Evolutionary conservation across 257 asterid species (phyloP).

Genomic region (Cinchona pubescens): DNA sequence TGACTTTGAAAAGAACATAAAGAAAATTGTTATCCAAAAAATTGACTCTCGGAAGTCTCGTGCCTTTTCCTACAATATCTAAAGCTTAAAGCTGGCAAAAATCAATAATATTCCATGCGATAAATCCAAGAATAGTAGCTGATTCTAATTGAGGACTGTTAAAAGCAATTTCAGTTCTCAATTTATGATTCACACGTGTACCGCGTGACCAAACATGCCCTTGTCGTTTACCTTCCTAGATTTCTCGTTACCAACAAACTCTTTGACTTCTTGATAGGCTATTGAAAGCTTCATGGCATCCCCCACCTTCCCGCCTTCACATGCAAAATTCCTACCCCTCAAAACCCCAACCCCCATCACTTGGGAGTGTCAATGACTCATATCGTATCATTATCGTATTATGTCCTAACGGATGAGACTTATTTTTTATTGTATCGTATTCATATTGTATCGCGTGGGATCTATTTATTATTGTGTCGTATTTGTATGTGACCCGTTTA

Average conservation of each 20-base stretch:
- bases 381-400: no score
- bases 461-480: no score
- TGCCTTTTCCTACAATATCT: neutral
- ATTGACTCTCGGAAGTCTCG: neutral
- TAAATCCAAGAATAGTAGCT: neutral
- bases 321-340: conserved; percentile 8
- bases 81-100: neutral
- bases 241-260: conserved; percentile 23
- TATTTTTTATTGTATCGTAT: no score
- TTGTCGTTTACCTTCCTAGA: conserved; percentile 21
- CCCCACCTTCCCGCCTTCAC: conserved; percentile 28
- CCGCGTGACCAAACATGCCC: conserved; percentile 32
- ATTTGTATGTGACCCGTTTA: no score
- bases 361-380: no score
- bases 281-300: neutral
- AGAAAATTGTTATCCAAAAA: neutral
- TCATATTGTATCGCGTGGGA: no score
- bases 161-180: neutral
- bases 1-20: neutral
- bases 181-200: conserved; percentile 4
- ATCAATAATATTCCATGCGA: neutral
- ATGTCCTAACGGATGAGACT: no score
- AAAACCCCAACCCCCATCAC: no score
- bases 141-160: neutral
- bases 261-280: conserved; percentile 25